Base-by-base conservation (phyloP, 2,329 filamentous ascomycete genomes). In the Neurospora sp. region DNA sequence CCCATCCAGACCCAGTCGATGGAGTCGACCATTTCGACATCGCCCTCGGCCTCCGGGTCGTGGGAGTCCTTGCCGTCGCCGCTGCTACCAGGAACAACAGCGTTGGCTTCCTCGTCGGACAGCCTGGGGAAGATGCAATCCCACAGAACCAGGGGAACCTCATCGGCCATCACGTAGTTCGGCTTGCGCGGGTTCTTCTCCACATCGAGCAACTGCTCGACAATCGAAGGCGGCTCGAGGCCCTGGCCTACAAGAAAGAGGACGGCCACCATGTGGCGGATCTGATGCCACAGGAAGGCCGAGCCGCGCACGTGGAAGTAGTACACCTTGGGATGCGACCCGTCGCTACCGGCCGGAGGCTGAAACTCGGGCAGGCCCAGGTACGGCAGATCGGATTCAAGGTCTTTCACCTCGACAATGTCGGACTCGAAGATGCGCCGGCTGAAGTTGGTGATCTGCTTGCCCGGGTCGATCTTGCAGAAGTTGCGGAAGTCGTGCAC, bases 241-340 rank as follows among this genome's bases (percentile, higher is more conserved):
- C 93, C 89, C 81, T 99, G 96, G 38, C 93, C 96, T 9, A 98
- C 89, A 11, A 96, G 84, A 82, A 99, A 98, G n/a, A 99, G 83
- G 7, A 98, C 84, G 17, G 90, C 88, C n/a, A 96, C 90, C 88
- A 99, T 94, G 82, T 95, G 93, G 33, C 96, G 90, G 74, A 99
- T 96, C 82, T 99, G 96, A 81, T 99, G 96, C 96, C 96, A 99
- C 66, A 99, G 82, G 80, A 99, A 99, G 1, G 94, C 96, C 8
- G 91, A 93, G 23, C 96, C 96, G 74, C 94, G 89, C 52, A 99
- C 89, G 70, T 91, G 90, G 80, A 99, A 96, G 72, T 91, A 90
- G 82, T 96, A 98, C 15, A 97, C 86, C 77, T 93, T 92, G 7
- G 89, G 85, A 69, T 80, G 77, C 7, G 43, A 72, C 4, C 71